These are phyloP conservation scores for Lignosus rhinocerotis DNA, from an alignment of 1,284 basidiomycete genomes.

Conservation along the genomic window DNA sequence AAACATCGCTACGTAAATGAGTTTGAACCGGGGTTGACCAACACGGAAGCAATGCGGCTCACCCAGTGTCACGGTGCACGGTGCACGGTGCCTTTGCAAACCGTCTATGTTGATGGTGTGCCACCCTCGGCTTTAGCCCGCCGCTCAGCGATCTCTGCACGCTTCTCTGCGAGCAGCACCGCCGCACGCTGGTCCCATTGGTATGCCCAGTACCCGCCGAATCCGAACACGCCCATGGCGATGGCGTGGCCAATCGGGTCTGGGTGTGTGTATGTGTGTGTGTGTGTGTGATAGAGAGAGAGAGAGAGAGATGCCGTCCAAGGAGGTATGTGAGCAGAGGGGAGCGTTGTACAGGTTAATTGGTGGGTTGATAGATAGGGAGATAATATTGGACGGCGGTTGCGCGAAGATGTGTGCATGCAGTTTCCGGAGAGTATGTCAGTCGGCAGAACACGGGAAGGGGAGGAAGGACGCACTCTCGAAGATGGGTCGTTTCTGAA, in stretches of 20 bases:
- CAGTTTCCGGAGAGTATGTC: background rate
- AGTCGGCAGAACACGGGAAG: background rate
- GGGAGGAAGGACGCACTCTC: slow-evolving; percentile 54
- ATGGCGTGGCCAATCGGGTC: slow-evolving; percentile 66
- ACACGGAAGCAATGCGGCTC: no score
- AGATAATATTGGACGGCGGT: background rate
- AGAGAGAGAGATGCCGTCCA: background rate
- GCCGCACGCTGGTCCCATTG: slow-evolving; percentile 61
- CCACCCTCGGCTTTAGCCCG: slow-evolving; percentile 39
- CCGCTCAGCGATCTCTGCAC: slow-evolving; percentile 54
- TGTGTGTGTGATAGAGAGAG: no score
- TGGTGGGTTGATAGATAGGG: background rate
- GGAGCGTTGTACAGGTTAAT: background rate
- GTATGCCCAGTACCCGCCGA: slow-evolving; percentile 68
- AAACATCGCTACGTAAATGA: no score
- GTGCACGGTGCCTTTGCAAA: background rate
- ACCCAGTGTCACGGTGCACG: no score
- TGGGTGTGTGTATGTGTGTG: slow-evolving; percentile 29
- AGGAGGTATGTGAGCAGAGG: background rate
- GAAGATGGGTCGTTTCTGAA: slow-evolving; percentile 69
- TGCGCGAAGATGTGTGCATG: background rate
- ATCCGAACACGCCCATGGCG: slow-evolving; percentile 69
- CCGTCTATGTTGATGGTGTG: slow-evolving; percentile 19
- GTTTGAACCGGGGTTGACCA: no score
- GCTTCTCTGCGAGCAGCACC: slow-evolving; percentile 61